Conservation (phyloP, 768 basidiomycete species). For the Mycena vitilis region DNA sequence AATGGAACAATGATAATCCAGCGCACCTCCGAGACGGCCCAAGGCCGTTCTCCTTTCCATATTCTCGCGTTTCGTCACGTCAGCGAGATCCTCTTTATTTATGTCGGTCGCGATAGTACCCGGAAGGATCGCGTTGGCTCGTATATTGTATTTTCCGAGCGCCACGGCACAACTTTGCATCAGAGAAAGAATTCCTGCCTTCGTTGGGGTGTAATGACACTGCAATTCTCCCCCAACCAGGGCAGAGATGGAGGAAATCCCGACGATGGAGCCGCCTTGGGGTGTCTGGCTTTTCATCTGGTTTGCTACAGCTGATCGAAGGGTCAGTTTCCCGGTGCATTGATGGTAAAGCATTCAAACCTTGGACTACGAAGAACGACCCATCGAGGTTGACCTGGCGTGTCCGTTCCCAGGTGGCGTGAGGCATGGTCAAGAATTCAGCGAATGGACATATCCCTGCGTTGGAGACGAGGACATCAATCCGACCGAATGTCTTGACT, state of each 20-base stretch:
- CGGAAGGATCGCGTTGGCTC: constrained; percentile 78
- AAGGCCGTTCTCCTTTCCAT: constrained; percentile 76
- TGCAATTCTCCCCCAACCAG: constrained; percentile 82
- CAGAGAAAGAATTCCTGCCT: constrained; percentile 80
- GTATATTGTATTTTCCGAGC: constrained; percentile 79
- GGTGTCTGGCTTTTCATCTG: constrained; percentile 79
- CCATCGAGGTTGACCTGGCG: constrained; percentile 82
- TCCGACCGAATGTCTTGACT: constrained; percentile 69
- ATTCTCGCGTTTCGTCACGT: constrained; percentile 66
- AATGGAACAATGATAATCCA: not conserved
- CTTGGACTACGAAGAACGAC: constrained; percentile 77
- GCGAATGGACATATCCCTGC: constrained; percentile 83
- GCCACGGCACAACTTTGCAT: constrained; percentile 87
- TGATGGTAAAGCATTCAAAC: constrained; percentile 41
- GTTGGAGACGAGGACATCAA: constrained; percentile 64
- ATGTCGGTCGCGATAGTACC: constrained; percentile 84
- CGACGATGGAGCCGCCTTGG: constrained; percentile 80
- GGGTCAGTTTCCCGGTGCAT: constrained; percentile 19
- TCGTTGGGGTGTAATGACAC: constrained; percentile 84
- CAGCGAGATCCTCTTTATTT: constrained; percentile 79
- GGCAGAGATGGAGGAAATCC: constrained; percentile 83
- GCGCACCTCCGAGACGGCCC: constrained; percentile 71
- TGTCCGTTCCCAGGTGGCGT: constrained; percentile 69
- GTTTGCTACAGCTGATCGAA: constrained; percentile 67
- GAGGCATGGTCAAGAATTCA: constrained; percentile 78